Evolutionary conservation across 371 early-diverging fungal species (phyloP), one percentile per base, ranked within the genome.

Genomic region (Ordospora colligata): DNA sequence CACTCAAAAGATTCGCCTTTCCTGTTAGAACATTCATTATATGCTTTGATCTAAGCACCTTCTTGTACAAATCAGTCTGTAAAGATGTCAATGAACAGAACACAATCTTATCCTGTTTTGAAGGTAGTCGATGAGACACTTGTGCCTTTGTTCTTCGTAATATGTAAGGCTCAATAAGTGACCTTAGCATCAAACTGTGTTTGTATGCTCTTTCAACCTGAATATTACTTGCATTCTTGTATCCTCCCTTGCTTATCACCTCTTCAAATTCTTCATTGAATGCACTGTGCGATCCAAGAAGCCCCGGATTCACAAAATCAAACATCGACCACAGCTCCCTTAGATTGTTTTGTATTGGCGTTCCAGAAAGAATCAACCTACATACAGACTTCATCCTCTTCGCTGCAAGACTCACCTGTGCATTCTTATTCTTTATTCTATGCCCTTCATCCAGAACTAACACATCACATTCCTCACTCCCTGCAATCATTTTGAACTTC

Each of bases 381-480:
- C 93, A 91, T 64, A 89, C 86, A 44, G 93, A 91, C 23, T 89
- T 85, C 72, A 96, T 87, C 43, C 88, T 85, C 67, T 94, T 89
- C 14, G 97, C 90, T 21, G 93, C 90, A 80, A 90, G 90, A 1
- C 92, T 92, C 14, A 94, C 87, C 83, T 89, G 87, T 0, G 93
- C 91, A 84, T 94, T 94, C 84, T 93, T 93, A 82, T 99, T 97
- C 85, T 99, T 99, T 84, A 99, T 91, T 62, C 96, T 89, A 81
- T 99, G 99, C 0, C 96, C 97, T 85, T 99, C 99, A 84, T 99
- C 99, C 67, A 99, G 90, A 54, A 97, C 92, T 92, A 75, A 90
- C 87, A 91, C 93, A 97, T 40, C 89, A 84, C 52, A 96, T 85
- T 77, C 91, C 90, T 72, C 88, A 88, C 52, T 93, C 94, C 83